Conservation (phyloP, 768 basidiomycete genomes). For the Melanogaster broomeanus region DNA sequence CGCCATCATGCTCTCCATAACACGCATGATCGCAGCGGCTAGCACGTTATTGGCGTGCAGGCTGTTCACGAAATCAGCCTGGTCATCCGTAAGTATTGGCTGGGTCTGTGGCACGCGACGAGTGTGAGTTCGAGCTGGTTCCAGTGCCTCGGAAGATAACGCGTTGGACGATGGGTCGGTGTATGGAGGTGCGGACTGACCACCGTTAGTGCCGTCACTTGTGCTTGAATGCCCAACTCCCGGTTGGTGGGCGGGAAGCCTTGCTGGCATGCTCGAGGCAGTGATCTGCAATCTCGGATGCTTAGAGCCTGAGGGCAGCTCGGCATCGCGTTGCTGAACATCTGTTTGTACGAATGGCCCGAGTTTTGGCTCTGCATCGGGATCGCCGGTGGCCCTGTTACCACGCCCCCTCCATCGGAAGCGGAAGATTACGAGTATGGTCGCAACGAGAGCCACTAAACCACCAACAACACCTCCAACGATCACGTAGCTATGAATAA, state of each 20-base stretch:
- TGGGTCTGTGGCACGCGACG: no score
- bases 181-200: not conserved
- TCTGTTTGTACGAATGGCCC: conserved; percentile 3
- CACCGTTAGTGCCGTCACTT: not conserved
- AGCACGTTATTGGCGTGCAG: conserved; percentile 15
- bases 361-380: not conserved
- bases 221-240: not conserved
- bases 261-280: not conserved
- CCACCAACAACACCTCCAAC: conserved; percentile 15
- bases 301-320: not conserved
- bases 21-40: conserved; percentile 11
- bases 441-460: conserved; percentile 7
- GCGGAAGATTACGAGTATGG: conserved; percentile 1
- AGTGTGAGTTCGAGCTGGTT: no score
- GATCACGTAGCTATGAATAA: conserved; percentile 5
- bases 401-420: not conserved
- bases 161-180: no score
- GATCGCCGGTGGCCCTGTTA: not conserved
- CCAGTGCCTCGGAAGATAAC: no score
- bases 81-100: conserved; percentile 14
- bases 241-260: not conserved
- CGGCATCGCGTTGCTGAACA: not conserved
- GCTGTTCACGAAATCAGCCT: conserved; percentile 18
- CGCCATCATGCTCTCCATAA: conserved; percentile 21
- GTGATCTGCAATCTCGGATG: not conserved